Conservation (phyloP, 495 filamentous ascomycete genomes). For the Evernia prunastri region DNA sequence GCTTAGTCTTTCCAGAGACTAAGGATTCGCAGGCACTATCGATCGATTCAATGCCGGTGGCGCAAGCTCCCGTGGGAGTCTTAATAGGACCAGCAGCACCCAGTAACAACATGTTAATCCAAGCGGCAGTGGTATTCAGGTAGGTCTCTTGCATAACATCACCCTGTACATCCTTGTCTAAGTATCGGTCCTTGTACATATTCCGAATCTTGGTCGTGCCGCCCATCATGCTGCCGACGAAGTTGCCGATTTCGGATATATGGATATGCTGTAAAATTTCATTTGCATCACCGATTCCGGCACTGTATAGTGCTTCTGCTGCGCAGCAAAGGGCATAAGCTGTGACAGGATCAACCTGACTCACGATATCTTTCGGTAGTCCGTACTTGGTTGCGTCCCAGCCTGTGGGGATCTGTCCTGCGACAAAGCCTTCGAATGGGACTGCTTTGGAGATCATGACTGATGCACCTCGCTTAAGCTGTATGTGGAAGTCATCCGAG, state of each 20-base stretch:
- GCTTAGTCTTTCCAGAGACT: constrained; percentile 19
- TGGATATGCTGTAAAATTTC: constrained; percentile 28
- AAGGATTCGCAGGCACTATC: constrained; percentile 27
- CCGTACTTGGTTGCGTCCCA: too few relatives aligned
- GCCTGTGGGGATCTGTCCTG: too few relatives aligned
- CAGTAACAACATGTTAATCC: constrained; percentile 29
- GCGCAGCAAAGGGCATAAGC: too few relatives aligned
- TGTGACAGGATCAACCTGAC: too few relatives aligned
- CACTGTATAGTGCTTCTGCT: too few relatives aligned
- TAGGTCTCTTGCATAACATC: constrained; percentile 27
- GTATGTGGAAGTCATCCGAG: too few relatives aligned
- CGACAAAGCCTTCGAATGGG: too few relatives aligned
- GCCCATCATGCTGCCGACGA: constrained; percentile 24
- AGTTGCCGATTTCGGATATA: constrained; percentile 28
- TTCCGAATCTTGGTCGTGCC: too few relatives aligned
- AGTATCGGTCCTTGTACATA: constrained; percentile 21
- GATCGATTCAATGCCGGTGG: constrained; percentile 29
- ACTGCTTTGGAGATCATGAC: too few relatives aligned
- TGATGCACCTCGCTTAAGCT: too few relatives aligned
- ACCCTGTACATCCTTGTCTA: constrained; percentile 21
- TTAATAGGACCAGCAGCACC: constrained; percentile 25
- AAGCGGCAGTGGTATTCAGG: constrained; percentile 26
- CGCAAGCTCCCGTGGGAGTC: constrained; percentile 27
- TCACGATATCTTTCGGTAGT: too few relatives aligned
- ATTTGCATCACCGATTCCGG: too few relatives aligned